Conservation (phyloP, 148 eudicot genomes). For the Salicornia ramosissima region DNA sequence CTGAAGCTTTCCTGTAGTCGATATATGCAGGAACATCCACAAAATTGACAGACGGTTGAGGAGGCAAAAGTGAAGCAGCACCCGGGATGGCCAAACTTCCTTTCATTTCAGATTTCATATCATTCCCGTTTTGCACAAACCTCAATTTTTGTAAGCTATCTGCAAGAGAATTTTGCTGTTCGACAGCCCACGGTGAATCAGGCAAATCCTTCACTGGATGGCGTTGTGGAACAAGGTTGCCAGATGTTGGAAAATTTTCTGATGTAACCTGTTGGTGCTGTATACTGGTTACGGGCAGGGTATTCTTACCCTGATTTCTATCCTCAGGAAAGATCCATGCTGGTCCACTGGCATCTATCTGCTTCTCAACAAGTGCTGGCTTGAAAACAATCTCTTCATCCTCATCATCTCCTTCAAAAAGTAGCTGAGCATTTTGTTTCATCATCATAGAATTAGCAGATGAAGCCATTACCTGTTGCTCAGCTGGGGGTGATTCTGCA, state of each 20-base stretch:
- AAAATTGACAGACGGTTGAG: slow-evolving; percentile 26
- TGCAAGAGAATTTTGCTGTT: slow-evolving; percentile 33
- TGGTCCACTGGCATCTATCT: slow-evolving; percentile 27
- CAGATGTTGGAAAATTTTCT: slow-evolving; percentile 21
- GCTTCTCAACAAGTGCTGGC: slow-evolving; percentile 42
- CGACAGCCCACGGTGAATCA: slow-evolving; percentile 26
- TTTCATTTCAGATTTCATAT: slow-evolving; percentile 24
- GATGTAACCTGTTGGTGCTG: slow-evolving; percentile 21
- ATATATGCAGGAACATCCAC: slow-evolving; percentile 23
- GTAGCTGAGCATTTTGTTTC: slow-evolving; percentile 25
- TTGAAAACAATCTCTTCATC: slow-evolving; percentile 59
- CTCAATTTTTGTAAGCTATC: slow-evolving; percentile 34
- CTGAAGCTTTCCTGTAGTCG: slow-evolving; percentile 31
- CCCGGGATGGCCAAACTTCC: slow-evolving; percentile 25
- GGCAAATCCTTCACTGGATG: slow-evolving; percentile 28
- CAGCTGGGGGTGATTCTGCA: slow-evolving; percentile 14
- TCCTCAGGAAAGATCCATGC: slow-evolving; percentile 18
- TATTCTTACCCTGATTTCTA: slow-evolving; percentile 17
- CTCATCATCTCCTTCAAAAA: slow-evolving; percentile 47
- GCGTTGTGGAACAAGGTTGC: slow-evolving; percentile 22
- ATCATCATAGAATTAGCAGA: slow-evolving; percentile 19
- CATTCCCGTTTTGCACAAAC: slow-evolving; percentile 36
- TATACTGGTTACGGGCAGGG: slow-evolving; percentile 11
- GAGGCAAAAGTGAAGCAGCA: slow-evolving; percentile 30
- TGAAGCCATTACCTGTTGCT: slow-evolving; percentile 19